Percentiles rank a stretch among this genome's conserved stretches.
phyloP scores from a whole-genome alignment of 2,329 filamentous ascomycete genomes.

The Cadophora sp. region DNA sequence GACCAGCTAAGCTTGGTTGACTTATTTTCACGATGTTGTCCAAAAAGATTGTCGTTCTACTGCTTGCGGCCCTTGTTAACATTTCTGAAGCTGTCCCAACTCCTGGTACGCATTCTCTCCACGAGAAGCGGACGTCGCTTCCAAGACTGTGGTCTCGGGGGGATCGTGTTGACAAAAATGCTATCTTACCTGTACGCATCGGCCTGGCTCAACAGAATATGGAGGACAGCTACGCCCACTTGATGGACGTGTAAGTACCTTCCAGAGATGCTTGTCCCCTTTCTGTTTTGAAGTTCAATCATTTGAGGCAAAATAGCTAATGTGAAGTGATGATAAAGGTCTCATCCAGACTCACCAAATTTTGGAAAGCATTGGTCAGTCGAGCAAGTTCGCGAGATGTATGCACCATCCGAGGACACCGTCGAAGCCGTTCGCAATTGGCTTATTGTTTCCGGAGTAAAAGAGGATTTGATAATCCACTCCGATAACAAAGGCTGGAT shows the following conservation, averaged over 20 bases:
- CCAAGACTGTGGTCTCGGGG: conserved; percentile 26
- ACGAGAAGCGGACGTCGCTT: conserved; percentile 29
- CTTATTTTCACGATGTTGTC: neutral
- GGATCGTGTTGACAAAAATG: conserved; percentile 26
- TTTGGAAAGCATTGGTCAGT: conserved; percentile 47
- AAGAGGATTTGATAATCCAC: neutral
- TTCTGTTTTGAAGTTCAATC: neutral
- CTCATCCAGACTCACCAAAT: conserved; percentile 40
- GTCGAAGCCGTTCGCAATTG: conserved; percentile 44
- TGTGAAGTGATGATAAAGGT: conserved; percentile 25
- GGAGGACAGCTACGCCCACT: conserved; percentile 28
- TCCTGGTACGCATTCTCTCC: conserved; percentile 11
- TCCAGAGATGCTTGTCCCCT: neutral
- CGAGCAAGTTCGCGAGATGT: conserved; percentile 44
- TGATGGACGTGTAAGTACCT: conserved; percentile 33
- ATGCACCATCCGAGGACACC: conserved; percentile 43
- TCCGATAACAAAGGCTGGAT: too few species aligned
- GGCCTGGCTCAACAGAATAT: conserved; percentile 33
- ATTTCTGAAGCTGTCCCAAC: conserved; percentile 15
- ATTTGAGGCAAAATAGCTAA: neutral
- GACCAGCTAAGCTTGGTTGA: neutral
- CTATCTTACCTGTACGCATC: conserved; percentile 34
- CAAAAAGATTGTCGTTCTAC: neutral
- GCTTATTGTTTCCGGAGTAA: conserved; percentile 45
- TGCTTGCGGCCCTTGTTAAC: conserved; percentile 10